phyloP scores from a whole-genome alignment of 2,329 filamentous ascomycete species.

The Pyrenophora tritici-repentis region DNA sequence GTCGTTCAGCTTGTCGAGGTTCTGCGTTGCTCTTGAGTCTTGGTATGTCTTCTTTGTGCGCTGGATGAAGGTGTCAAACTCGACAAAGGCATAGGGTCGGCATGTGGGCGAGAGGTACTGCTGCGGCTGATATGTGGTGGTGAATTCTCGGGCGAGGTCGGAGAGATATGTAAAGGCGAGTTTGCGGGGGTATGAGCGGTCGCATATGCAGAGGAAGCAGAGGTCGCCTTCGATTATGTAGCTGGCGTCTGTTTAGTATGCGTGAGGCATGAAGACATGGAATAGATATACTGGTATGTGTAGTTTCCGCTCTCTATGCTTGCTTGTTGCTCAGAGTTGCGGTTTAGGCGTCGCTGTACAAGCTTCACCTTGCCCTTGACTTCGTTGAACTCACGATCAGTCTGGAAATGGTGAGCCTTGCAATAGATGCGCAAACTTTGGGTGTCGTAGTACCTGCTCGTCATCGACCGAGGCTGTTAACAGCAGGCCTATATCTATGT shows the following conservation, averaged over 20 bases:
- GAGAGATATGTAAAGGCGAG: slow-evolving; percentile 97
- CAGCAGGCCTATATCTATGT: slow-evolving; percentile 72
- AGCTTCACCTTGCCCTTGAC: slow-evolving; percentile 91
- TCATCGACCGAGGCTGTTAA: slow-evolving; percentile 95
- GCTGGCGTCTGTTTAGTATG: slow-evolving; percentile 53
- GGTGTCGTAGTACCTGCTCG: slow-evolving; percentile 63
- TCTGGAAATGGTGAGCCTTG: slow-evolving; percentile 47
- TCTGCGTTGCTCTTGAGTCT: slow-evolving; percentile 86
- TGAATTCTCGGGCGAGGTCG: slow-evolving; percentile 90
- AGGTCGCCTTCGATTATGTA: slow-evolving; percentile 84
- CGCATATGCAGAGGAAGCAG: slow-evolving; percentile 92
- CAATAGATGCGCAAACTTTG: not conserved
- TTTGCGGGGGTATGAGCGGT: slow-evolving; percentile 93
- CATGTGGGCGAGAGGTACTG: slow-evolving; percentile 76
- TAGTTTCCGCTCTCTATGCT: slow-evolving; percentile 85
- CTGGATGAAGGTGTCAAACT: slow-evolving; percentile 96
- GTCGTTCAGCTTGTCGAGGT: slow-evolving; percentile 93
- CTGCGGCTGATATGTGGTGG: slow-evolving; percentile 74
- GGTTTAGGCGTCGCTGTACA: slow-evolving; percentile 83
- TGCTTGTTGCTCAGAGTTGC: slow-evolving; percentile 87
- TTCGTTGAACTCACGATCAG: slow-evolving; percentile 77
- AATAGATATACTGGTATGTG: slow-evolving; percentile 75
- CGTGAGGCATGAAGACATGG: not conserved
- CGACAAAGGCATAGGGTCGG: slow-evolving; percentile 94
- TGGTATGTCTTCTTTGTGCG: slow-evolving; percentile 93